Base-by-base conservation (phyloP, 2,329 filamentous ascomycete species). In the Clonostachys chloroleuca region DNA sequence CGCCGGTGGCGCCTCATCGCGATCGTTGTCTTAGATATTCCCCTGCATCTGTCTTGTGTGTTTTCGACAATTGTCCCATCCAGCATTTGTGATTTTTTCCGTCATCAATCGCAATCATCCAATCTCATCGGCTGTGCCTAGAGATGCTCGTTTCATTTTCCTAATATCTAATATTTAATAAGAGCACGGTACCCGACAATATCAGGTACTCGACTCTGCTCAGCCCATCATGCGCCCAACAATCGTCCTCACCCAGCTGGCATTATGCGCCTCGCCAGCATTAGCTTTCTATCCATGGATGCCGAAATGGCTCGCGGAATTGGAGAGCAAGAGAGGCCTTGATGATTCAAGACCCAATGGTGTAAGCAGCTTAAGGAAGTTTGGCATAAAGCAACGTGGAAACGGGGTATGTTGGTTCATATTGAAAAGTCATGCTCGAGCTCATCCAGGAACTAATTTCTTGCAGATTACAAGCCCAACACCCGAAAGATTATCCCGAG, bases 271-370 rank as follows among this genome's bases (percentile, higher is more conserved):
- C 47, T 63, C 70, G 37, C 60, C 66, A 44, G 66, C 66, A 47
- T 60, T 69, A 45, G 77, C 77, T 45, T 77, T 81, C 57, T 74
- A 63, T 43, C 72, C 72, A 5, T 78, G 68, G 57, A 59, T 57
- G 18, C 72, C 74, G 9, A 48, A 49, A 47, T 69, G 67, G 67
- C 52, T 58, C 42, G 47, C 58, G 42, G 58, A 65, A 44, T 46
- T 61, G 44, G 59, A 62, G 34, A 55, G 58, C 44, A 45, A 51
- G 39, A 47, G 59, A 47, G 58, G 62, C 54, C 17, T 52, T 9
- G 36, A 39, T n/a, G 34, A 47, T 6, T 48, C 46, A 20, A 41
- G 42, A 16, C 35, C 30, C 35, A 47, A 55, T 37, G 56, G 55
- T 30, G 53, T 73, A 39, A 70, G 65, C 10, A 34, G 34, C 37